Evolutionary conservation across 164 flowering plant genomes (phyloP).

Genomic region (Sedum album): DNA sequence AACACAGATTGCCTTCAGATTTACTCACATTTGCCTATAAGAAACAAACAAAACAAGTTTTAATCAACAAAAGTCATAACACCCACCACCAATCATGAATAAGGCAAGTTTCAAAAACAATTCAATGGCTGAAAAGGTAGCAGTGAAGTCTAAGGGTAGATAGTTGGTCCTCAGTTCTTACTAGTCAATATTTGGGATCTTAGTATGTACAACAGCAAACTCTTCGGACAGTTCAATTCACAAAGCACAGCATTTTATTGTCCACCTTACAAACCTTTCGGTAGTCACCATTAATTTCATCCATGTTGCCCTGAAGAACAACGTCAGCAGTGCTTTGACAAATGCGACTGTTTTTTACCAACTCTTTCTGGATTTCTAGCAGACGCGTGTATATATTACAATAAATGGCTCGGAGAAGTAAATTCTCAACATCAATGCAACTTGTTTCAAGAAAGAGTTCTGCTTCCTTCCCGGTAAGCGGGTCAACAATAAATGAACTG

Average conservation of each 20-base stretch:
- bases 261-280: conserved; percentile 42
- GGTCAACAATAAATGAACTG: conserved; percentile 82
- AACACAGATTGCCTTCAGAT: conserved; percentile 55
- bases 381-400: conserved; percentile 84
- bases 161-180: not conserved
- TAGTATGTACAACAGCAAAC: conserved; percentile 5
- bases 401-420: conserved; percentile 71
- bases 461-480: conserved; percentile 75
- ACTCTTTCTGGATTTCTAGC: conserved; percentile 74
- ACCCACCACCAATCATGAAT: not conserved
- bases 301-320: conserved; percentile 42
- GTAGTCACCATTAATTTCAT: conserved; percentile 37
- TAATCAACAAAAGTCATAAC: not conserved
- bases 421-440: conserved; percentile 88
- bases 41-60: conserved; percentile 18
- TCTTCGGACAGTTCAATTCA: conserved; percentile 1
- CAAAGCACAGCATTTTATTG: not conserved
- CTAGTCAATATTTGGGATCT: not conserved
- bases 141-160: not conserved
- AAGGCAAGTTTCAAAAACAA: not conserved
- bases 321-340: conserved; percentile 60
- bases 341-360: conserved; percentile 60
- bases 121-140: not conserved
- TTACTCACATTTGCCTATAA: conserved; percentile 42
- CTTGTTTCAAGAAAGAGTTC: conserved; percentile 68